A percentile compares a stretch with the other conserved stretches of the same genome.
These are phyloP conservation scores for Juncus effusus DNA, from an alignment of 176 grass and related monocot species.

Conservation along the genomic window DNA sequence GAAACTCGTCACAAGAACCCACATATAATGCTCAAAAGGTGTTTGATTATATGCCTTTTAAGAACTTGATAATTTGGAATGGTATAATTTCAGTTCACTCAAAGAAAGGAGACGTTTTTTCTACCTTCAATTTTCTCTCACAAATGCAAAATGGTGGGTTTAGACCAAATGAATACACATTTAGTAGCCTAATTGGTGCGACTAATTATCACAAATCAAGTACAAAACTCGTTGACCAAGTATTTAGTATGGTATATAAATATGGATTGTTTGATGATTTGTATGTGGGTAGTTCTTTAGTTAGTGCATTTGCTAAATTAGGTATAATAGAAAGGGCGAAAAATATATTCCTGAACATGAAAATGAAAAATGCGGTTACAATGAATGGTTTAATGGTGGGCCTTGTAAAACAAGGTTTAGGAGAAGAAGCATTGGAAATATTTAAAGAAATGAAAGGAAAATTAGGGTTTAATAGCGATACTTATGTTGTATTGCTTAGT, in stretches of 20 bases:
- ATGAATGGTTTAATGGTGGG: conserved; percentile 71
- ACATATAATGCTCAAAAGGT: conserved; percentile 33
- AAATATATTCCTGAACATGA: conserved; percentile 47
- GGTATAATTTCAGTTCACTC: conserved; percentile 67
- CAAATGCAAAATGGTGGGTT: conserved; percentile 40
- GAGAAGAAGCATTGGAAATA: conserved; percentile 59
- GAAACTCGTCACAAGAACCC: conserved; percentile 34
- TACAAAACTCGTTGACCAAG: conserved; percentile 41
- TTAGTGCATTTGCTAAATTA: conserved; percentile 61
- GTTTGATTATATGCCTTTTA: conserved; percentile 38
- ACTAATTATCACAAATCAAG: conserved; percentile 36
- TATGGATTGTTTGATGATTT: conserved; percentile 57
- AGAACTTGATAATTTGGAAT: conserved; percentile 68
- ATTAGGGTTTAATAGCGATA: conserved; percentile 41
- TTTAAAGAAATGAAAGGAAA: conserved; percentile 42
- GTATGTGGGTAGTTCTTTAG: conserved; percentile 67
- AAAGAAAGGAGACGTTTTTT: conserved; percentile 45
- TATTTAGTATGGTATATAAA: conserved; percentile 42
- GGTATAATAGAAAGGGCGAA: conserved; percentile 56
- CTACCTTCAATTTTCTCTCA: conserved; percentile 42
- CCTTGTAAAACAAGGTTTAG: conserved; percentile 48
- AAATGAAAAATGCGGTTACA: conserved; percentile 66
- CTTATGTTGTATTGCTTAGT: conserved; percentile 69
- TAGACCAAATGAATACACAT: conserved; percentile 58
- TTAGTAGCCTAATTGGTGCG: conserved; percentile 58